Evolutionary conservation across 345 rosid genomes (phyloP).

Genomic region (Rhodamnia rubescens): DNA sequence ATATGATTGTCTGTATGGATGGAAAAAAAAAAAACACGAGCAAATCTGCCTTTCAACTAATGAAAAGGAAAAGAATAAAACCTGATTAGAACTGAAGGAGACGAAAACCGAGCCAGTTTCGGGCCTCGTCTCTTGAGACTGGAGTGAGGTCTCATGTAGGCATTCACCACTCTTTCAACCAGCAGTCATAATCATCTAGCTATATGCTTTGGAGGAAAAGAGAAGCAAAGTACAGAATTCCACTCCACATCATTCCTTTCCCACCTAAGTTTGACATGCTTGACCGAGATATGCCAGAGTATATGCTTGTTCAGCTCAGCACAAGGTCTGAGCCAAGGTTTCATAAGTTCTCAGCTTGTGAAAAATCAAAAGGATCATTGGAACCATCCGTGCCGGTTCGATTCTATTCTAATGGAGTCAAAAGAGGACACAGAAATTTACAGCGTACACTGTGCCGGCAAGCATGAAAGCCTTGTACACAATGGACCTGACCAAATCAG

Average conservation of each 20-base stretch:
- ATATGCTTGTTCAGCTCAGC: background rate
- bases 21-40: background rate
- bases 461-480: conserved; percentile 49
- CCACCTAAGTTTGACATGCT: background rate
- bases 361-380: background rate
- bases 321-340: background rate
- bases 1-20: background rate
- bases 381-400: background rate
- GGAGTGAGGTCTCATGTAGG: background rate
- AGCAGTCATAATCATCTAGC: background rate
- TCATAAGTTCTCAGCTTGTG: background rate
- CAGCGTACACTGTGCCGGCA: conserved; percentile 23
- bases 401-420: background rate
- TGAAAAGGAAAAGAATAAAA: background rate
- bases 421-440: background rate
- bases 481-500: conserved; percentile 24
- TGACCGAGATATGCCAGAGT: background rate
- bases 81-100: background rate
- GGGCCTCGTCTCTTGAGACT: background rate
- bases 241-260: too few relatives aligned
- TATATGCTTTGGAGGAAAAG: background rate
- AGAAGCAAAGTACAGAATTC: background rate
- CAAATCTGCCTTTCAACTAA: background rate
- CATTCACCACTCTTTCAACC: background rate
- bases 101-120: background rate